Evolutionary conservation across 306 rosid species (phyloP).

Genomic region (Prunus mongolica): DNA sequence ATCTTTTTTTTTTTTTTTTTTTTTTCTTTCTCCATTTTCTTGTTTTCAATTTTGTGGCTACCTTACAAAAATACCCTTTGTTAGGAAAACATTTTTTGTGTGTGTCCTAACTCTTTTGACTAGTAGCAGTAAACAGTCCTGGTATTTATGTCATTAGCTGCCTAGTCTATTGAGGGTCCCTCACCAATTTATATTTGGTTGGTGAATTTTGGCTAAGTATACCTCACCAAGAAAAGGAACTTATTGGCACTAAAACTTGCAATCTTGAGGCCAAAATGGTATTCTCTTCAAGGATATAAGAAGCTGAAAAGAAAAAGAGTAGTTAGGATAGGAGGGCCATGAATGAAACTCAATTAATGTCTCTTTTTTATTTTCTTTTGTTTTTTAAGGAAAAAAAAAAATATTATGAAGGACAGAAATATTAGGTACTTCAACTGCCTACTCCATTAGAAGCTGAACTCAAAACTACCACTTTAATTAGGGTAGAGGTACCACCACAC

Average conservation of each 20-base stretch:
- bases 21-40: background rate
- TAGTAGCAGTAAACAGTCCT: constrained; percentile 16
- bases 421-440: constrained; percentile 21
- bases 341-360: background rate
- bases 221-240: constrained; percentile 11
- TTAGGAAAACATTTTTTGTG: constrained; percentile 8
- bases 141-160: constrained; percentile 26
- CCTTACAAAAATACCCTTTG: background rate
- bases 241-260: background rate
- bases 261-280: background rate
- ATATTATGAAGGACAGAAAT: background rate
- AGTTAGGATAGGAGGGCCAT: background rate
- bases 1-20: background rate
- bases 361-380: background rate
- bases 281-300: background rate
- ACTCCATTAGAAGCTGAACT: constrained; percentile 3
- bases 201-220: constrained; percentile 24
- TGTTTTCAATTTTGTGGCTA: constrained; percentile 17
- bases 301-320: constrained; percentile 6
- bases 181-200: constrained; percentile 28
- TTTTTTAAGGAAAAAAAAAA: background rate
- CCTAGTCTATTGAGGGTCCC: constrained; percentile 25
- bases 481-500: constrained; percentile 13
- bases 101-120: constrained; percentile 15
- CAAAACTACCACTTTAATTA: constrained; percentile 12